Conservation (phyloP, 1,284 basidiomycete species). For the Clitocybe nebularis region DNA sequence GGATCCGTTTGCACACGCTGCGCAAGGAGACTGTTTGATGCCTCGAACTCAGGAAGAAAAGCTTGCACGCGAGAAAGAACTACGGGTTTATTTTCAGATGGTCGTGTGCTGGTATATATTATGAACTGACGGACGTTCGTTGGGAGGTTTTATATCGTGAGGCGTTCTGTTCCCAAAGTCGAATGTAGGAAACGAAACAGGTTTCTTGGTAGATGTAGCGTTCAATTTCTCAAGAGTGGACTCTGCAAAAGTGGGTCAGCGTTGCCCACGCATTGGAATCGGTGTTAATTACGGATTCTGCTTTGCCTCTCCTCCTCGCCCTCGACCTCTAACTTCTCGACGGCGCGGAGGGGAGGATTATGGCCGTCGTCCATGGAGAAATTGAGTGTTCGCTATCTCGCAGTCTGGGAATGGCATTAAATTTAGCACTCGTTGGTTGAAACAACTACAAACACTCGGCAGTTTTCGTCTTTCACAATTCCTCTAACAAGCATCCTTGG, state of each 20-base stretch:
- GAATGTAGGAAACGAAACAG: neutral
- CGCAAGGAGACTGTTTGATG: slow-evolving; percentile 53
- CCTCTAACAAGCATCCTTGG: neutral
- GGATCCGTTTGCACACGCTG: slow-evolving; percentile 43
- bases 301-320: slow-evolving; percentile 5
- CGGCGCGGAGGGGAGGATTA: slow-evolving; percentile 2
- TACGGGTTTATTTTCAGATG: neutral
- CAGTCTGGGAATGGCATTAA: neutral
- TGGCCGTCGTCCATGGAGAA: slow-evolving; percentile 1
- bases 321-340: slow-evolving; percentile 3
- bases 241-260: slow-evolving; percentile 6
- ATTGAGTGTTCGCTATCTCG: too few relatives aligned
- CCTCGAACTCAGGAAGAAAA: slow-evolving; percentile 60
- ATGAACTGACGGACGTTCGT: slow-evolving; percentile 11
- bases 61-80: slow-evolving; percentile 52
- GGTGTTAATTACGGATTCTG: slow-evolving; percentile 2
- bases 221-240: slow-evolving; percentile 11
- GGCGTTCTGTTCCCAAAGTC: slow-evolving; percentile 1
- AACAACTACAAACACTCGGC: slow-evolving; percentile 1
- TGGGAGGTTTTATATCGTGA: slow-evolving; percentile 7
- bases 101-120: neutral
- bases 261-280: neutral
- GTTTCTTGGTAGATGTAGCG: slow-evolving; percentile 2
- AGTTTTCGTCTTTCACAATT: too few relatives aligned
- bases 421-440: neutral